Percentiles rank a stretch among this genome's conserved stretches.
Evolutionary conservation across 352 stramenopile genomes (phyloP).

Genomic region (Phytopythium delawarense): DNA sequence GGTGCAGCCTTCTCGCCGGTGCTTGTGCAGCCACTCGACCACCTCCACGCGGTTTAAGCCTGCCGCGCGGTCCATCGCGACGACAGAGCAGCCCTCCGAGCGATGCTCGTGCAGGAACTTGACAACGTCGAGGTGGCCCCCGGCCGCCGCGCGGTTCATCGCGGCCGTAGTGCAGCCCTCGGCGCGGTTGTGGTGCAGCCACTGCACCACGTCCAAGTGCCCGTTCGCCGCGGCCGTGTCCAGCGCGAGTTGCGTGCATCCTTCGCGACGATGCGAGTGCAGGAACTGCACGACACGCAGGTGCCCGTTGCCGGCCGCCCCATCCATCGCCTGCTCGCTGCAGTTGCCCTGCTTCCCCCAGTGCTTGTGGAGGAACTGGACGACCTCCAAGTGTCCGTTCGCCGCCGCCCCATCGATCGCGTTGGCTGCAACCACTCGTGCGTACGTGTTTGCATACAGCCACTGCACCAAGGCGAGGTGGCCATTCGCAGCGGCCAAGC

Average conservation of each 20-base stretch:
- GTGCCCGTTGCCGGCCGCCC: background rate
- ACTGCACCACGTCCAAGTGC: conserved; percentile 9
- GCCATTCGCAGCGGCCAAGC: conserved; percentile 1
- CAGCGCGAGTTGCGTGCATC: conserved; percentile 6
- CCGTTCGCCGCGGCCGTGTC: conserved; percentile 3
- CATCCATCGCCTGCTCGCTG: background rate
- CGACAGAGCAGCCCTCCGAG: conserved; percentile 18
- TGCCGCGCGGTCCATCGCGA: conserved; percentile 5
- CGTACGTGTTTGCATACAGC: conserved; percentile 4
- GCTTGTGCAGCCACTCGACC: conserved; percentile 15
- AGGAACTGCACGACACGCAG: conserved; percentile 23
- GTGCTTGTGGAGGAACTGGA: conserved; percentile 26
- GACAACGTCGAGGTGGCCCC: conserved; percentile 20
- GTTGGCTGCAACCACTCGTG: background rate
- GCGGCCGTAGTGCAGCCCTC: conserved; percentile 12
- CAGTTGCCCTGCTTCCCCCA: background rate
- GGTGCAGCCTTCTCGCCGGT: conserved; percentile 25
- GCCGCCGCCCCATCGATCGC: background rate
- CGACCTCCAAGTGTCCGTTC: background rate
- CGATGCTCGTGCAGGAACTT: conserved; percentile 17
- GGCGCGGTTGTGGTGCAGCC: conserved; percentile 17
- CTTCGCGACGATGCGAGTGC: conserved; percentile 16
- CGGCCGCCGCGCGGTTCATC: conserved; percentile 17
- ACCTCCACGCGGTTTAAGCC: conserved; percentile 8
- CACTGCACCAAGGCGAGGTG: conserved; percentile 14